These are phyloP conservation scores for Paramecium octaurelia DNA, from an alignment of 73 alveolate species.

Conservation along the genomic window DNA sequence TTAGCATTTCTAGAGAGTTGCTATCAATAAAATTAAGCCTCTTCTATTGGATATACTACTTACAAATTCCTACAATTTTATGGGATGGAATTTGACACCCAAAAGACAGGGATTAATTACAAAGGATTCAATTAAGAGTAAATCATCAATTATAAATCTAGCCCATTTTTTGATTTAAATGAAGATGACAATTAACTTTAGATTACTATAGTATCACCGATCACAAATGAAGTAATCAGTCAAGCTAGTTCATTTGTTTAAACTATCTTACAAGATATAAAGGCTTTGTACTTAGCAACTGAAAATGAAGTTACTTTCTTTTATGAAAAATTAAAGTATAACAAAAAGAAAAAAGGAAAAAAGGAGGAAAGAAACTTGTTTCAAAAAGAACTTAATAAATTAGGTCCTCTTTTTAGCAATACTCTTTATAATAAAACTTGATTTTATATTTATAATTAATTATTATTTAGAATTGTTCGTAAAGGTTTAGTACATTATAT, in stretches of 20 bases:
- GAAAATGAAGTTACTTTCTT: slow-evolving; percentile 22
- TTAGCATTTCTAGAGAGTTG: background rate
- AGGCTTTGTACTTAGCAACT: slow-evolving; percentile 6
- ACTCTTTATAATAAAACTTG: background rate
- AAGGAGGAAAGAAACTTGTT: slow-evolving; percentile 43
- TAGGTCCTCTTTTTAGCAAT: slow-evolving; percentile 20
- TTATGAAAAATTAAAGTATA: slow-evolving; percentile 18
- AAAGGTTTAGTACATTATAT: background rate
- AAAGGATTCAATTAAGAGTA: slow-evolving; percentile 28
- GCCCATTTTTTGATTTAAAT: background rate
- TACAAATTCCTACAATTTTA: background rate
- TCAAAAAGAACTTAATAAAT: slow-evolving; percentile 18
- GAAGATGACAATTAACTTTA: slow-evolving; percentile 16
- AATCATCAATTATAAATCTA: background rate
- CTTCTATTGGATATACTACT: slow-evolving; percentile 27
- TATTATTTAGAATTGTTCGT: background rate
- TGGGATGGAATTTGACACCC: slow-evolving; percentile 6
- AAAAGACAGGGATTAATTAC: slow-evolving; percentile 3
- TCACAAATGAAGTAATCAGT: slow-evolving; percentile 18
- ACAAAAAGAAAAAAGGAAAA: slow-evolving; percentile 29
- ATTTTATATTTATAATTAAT: background rate
- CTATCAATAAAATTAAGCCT: slow-evolving; percentile 11
- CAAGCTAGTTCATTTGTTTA: slow-evolving; percentile 16
- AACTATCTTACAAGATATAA: background rate
- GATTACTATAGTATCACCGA: background rate